Evolutionary conservation across 495 filamentous ascomycete genomes (phyloP).

Genomic region (Annulohypoxylon maeteangense): DNA sequence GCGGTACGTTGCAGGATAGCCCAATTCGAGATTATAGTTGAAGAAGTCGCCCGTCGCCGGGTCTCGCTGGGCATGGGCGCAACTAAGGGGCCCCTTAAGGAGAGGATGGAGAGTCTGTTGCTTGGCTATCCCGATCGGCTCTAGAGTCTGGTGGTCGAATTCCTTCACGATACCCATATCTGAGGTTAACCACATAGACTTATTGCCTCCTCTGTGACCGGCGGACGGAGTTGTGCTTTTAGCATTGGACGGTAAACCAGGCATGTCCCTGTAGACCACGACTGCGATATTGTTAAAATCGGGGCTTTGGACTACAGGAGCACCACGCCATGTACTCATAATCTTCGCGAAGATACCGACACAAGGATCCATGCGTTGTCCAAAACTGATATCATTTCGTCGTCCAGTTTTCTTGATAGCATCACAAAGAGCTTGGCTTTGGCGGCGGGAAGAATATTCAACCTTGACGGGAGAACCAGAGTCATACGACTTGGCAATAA

Average conservation of each 20-base stretch:
- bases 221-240: conserved; percentile 33
- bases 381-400: conserved; percentile 64
- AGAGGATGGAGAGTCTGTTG: conserved; percentile 72
- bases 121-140: conserved; percentile 68
- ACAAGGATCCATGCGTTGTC: conserved; percentile 73
- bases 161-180: conserved; percentile 67
- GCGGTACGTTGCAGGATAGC: conserved; percentile 61
- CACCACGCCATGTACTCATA: conserved; percentile 62
- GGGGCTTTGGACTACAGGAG: conserved; percentile 33
- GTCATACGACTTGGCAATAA: conserved; percentile 53
- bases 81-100: conserved; percentile 69
- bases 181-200: conserved; percentile 68
- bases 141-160: conserved; percentile 74
- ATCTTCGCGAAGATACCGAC: conserved; percentile 73
- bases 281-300: conserved; percentile 66
- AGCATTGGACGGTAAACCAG: conserved; percentile 51
- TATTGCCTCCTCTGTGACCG: conserved; percentile 49
- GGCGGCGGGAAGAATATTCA: conserved; percentile 77
- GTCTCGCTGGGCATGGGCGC: conserved; percentile 75
- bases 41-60: conserved; percentile 78
- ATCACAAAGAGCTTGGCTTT: conserved; percentile 66
- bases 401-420: conserved; percentile 64
- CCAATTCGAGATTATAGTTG: conserved; percentile 76
- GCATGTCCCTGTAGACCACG: conserved; percentile 68
- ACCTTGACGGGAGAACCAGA: conserved; percentile 54